These are phyloP conservation scores for Hordeum pubiflorum DNA, from an alignment of 202 grass and related monocot genomes.

Conservation along the genomic window DNA sequence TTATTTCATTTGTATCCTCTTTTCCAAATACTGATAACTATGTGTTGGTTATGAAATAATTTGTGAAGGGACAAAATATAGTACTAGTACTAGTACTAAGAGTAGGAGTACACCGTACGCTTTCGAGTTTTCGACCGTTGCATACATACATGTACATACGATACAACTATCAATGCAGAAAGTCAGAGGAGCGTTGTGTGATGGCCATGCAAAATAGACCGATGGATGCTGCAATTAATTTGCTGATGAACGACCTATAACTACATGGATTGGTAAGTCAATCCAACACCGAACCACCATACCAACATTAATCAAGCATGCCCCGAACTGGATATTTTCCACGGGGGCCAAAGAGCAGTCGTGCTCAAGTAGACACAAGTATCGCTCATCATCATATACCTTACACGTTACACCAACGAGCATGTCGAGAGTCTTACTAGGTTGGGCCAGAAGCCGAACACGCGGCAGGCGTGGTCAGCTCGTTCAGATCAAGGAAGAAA, in stretches of 20 bases:
- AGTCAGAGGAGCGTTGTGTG: conserved; percentile 21
- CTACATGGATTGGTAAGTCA: conserved; percentile 27
- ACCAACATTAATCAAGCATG: conserved; percentile 22
- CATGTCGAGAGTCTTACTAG: not conserved
- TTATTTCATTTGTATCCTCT: not conserved
- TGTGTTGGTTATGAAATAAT: not conserved
- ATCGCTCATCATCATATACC: too few species aligned
- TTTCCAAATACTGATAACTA: not conserved
- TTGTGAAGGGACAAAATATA: too few species aligned
- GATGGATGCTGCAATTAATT: conserved; percentile 1
- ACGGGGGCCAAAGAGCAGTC: not conserved
- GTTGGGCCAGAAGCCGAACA: not conserved
- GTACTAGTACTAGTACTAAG: too few species aligned
- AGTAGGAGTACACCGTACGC: not conserved
- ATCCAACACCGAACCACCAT: conserved; percentile 30
- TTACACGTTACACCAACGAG: conserved; percentile 2
- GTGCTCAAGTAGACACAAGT: not conserved
- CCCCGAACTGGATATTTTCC: not conserved
- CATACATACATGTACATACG: too few species aligned
- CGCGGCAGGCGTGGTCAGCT: not conserved
- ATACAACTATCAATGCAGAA: not conserved
- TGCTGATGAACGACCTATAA: not conserved
- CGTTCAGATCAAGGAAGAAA: not conserved
- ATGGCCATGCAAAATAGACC: not conserved
- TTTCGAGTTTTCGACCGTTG: not conserved